Conservation (phyloP, 2,329 filamentous ascomycete species). For the Hypocreales sp. region DNA sequence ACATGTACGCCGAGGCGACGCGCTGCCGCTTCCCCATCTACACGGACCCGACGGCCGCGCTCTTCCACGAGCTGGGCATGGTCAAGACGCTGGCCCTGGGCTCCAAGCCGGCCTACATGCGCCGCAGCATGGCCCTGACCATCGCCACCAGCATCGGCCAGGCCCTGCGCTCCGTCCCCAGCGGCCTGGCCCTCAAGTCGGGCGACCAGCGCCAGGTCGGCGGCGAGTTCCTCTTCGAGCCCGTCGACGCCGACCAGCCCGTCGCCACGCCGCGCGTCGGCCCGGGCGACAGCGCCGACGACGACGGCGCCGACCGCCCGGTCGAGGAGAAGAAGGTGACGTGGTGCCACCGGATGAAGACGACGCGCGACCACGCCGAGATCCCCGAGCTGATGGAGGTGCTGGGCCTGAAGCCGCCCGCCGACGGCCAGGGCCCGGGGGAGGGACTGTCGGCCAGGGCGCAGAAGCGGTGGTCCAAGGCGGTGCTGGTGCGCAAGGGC, state of each 20-base stretch:
- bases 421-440: conserved; percentile 18
- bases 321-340: conserved; percentile 44
- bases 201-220: conserved; percentile 57
- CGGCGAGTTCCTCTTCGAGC: conserved; percentile 66
- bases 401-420: conserved; percentile 44
- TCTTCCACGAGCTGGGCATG: conserved; percentile 58
- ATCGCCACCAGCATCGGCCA: conserved; percentile 40
- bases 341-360: conserved; percentile 74
- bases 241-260: conserved; percentile 27
- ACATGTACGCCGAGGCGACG: conserved; percentile 47
- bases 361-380: conserved; percentile 64
- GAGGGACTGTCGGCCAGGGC: conserved; percentile 19
- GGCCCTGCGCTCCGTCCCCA: conserved; percentile 39
- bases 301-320: conserved; percentile 11
- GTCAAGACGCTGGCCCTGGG: conserved; percentile 46
- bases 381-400: conserved; percentile 49
- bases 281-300: conserved; percentile 7
- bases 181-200: conserved; percentile 43
- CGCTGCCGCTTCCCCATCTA: conserved; percentile 60
- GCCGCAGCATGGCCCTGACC: conserved; percentile 33
- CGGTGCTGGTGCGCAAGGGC: conserved; percentile 33
- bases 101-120: conserved; percentile 46
- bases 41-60: conserved; percentile 51
- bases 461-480: conserved; percentile 28
- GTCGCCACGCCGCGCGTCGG: conserved; percentile 21